Percentiles rank a stretch among this genome's conserved stretches.
Conservation (phyloP, 306 rosid genomes). For the Vachellia pachyceras region DNA sequence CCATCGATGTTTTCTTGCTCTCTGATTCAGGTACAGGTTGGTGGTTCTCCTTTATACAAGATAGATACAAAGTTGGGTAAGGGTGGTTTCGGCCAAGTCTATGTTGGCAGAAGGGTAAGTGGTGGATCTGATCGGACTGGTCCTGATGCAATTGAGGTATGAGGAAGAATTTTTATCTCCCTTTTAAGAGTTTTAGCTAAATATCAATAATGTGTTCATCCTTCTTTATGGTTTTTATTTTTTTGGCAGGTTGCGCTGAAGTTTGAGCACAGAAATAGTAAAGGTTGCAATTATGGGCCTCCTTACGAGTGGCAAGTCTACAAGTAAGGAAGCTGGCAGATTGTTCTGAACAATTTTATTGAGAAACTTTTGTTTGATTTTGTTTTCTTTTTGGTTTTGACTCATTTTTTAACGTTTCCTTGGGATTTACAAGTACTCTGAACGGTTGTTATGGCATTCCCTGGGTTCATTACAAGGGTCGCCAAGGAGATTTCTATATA, state of each 20-base stretch:
- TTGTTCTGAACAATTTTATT: slow-evolving; percentile 16
- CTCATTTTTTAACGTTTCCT: slow-evolving; percentile 41
- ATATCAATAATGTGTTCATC: slow-evolving; percentile 22
- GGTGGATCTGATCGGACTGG: slow-evolving; percentile 89
- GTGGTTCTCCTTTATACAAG: slow-evolving; percentile 85
- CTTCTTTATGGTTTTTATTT: slow-evolving; percentile 25
- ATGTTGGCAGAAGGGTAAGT: slow-evolving; percentile 81
- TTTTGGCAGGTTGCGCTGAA: slow-evolving; percentile 80
- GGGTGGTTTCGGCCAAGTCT: slow-evolving; percentile 98
- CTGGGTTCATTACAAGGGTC: slow-evolving; percentile 91
- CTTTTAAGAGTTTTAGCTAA: slow-evolving; percentile 26
- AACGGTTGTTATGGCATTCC: slow-evolving; percentile 96
- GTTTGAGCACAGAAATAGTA: slow-evolving; percentile 93
- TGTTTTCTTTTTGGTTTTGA: not conserved
- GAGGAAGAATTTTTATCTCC: slow-evolving; percentile 37
- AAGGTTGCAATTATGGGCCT: slow-evolving; percentile 95
- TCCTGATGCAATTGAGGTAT: slow-evolving; percentile 84
- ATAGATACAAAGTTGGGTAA: slow-evolving; percentile 91
- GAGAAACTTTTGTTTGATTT: slow-evolving; percentile 11
- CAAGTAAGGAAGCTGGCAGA: slow-evolving; percentile 54
- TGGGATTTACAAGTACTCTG: slow-evolving; percentile 56
- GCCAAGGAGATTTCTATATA: slow-evolving; percentile 95
- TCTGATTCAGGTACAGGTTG: slow-evolving; percentile 80
- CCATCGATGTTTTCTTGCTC: slow-evolving; percentile 21
- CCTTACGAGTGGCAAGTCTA: slow-evolving; percentile 98